Evolutionary conservation across 305 asterid species (phyloP).

Genomic region (Rubia tinctorum): DNA sequence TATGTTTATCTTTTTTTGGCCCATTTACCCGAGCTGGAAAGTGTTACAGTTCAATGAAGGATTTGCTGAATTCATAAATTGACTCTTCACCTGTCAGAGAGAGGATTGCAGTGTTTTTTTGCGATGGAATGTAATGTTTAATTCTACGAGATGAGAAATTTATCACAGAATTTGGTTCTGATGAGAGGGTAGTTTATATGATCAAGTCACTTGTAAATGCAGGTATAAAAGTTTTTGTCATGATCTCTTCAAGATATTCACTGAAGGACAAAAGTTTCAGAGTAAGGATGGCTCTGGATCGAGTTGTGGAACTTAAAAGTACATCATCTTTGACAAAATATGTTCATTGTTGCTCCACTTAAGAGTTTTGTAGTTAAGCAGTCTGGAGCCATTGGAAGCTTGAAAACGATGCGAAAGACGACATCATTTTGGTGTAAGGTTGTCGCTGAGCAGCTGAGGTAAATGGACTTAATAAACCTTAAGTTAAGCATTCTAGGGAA

Average conservation of each 20-base stretch:
- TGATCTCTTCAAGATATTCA: conserved; percentile 86
- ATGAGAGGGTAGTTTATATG: conserved; percentile 66
- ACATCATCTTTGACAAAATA: conserved; percentile 69
- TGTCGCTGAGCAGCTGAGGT: conserved; percentile 90
- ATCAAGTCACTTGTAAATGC: conserved; percentile 67
- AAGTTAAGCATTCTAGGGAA: conserved; percentile 4
- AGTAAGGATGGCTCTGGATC: conserved; percentile 43
- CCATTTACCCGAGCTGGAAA: conserved; percentile 51
- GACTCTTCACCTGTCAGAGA: conserved; percentile 93
- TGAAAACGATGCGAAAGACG: conserved; percentile 86
- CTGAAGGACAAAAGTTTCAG: conserved; percentile 73
- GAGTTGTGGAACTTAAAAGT: conserved; percentile 42
- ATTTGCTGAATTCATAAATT: conserved; percentile 73
- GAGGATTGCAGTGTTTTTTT: conserved; percentile 88
- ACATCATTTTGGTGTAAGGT: conserved; percentile 84
- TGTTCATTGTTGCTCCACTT: conserved; percentile 92
- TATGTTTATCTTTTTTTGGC: background rate
- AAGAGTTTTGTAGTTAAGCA: conserved; percentile 85
- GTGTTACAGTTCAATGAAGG: conserved; percentile 73
- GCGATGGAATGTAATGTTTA: conserved; percentile 88
- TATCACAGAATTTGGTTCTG: conserved; percentile 71
- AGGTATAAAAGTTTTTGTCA: conserved; percentile 78
- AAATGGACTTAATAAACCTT: conserved; percentile 36
- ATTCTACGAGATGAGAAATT: conserved; percentile 87
- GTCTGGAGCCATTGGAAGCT: conserved; percentile 87